Base-by-base conservation (phyloP, 169 alveolate species). In the Cryptosporidium ubiquitum region DNA sequence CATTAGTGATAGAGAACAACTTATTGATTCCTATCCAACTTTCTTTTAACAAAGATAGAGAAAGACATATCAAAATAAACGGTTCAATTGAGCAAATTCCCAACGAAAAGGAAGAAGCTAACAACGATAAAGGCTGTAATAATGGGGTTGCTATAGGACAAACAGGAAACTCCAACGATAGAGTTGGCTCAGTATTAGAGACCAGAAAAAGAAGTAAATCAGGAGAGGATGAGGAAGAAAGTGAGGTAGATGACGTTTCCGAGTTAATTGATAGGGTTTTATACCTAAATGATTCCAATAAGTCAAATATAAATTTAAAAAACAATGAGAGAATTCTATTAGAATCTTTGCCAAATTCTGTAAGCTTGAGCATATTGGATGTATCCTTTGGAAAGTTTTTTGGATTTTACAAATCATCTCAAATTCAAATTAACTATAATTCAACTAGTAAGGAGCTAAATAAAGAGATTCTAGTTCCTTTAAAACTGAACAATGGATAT, bases 321-420 rank as follows among this genome's bases (percentile, higher is more conserved):
- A 73, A n/a, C 20, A 73, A 73, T 33, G 71, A 73, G 58, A 49
- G 71, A 20, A 52, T 73, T 39, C n/a, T 58, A 18, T 20, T 73
- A 4, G 85, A 73, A 18, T 73, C 85, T 10, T 16, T 73, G 26
- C 85, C 85, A 37, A 55, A 9, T 16, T 31, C 40, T 14, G 4
- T 73, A 23, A 55, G 44, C 55, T 20, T 73, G 64, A 55, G 33
- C 26, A 52, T 73, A 58, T 37, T 73, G 64, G 85, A 73, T 51
- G 40, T 73, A 14, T 55, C 85, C 6, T 58, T 73, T 55, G 64
- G 55, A 7, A 73, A 73, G 42, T 73, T 73, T 33, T 73, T 55
- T 73, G 85, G 85, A 3, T 73, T 73, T 20, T 73, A 73, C 31
- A 73, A 35, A 5, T 73, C 85, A 7, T 73, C 85, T 33, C 85